These are phyloP conservation scores for Balakata baccata DNA, from an alignment of 345 rosid genomes.

Conservation along the genomic window DNA sequence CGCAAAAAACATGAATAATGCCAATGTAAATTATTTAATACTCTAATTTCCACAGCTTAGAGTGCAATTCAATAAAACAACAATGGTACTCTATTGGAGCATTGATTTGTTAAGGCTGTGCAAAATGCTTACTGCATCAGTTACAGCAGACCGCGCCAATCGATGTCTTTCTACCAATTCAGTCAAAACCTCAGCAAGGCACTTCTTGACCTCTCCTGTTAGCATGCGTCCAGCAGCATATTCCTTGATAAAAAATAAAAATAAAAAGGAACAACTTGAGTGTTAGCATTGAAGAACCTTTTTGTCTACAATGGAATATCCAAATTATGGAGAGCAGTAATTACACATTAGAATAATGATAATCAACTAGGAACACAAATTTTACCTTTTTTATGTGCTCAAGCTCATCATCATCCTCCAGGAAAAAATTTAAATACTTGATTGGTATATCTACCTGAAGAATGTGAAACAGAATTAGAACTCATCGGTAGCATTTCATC, in stretches of 20 bases:
- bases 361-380: background rate
- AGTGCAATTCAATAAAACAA: background rate
- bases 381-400: slow-evolving; percentile 75
- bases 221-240: slow-evolving; percentile 83
- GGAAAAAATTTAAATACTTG: slow-evolving; percentile 73
- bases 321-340: background rate
- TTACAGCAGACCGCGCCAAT: slow-evolving; percentile 71
- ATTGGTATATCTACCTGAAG: slow-evolving; percentile 78
- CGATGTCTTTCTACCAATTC: slow-evolving; percentile 81
- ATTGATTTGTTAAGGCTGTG: background rate
- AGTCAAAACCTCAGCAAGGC: slow-evolving; percentile 61
- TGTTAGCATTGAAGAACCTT: background rate
- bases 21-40: too few species aligned
- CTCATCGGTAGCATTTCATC: background rate
- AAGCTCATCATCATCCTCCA: slow-evolving; percentile 81
- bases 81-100: background rate
- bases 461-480: slow-evolving; percentile 7
- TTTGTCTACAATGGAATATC: background rate
- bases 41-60: background rate
- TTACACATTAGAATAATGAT: background rate
- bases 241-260: slow-evolving; percentile 40
- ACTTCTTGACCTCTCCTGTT: slow-evolving; percentile 75
- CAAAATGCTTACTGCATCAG: slow-evolving; percentile 60
- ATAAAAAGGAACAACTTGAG: background rate
- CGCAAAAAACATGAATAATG: background rate